These are phyloP conservation scores for Aspergillus tamarii DNA, from an alignment of 2,329 filamentous ascomycete genomes.

Conservation along the genomic window DNA sequence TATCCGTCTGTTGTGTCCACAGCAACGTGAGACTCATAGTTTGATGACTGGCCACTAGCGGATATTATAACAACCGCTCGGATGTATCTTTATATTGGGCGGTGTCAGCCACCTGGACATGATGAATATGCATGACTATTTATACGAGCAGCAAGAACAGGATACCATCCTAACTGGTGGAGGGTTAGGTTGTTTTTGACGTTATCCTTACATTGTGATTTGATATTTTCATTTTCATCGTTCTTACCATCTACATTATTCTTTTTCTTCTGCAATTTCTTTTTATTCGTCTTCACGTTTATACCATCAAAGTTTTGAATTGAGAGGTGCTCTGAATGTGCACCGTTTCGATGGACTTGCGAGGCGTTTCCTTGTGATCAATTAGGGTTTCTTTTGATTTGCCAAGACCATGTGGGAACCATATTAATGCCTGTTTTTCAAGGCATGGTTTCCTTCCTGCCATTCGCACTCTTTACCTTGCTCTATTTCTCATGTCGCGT, in stretches of 20 bases:
- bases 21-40: background rate
- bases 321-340: background rate
- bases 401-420: conserved; percentile 15
- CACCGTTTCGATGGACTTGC: conserved; percentile 6
- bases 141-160: conserved; percentile 27
- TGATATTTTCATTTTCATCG: conserved; percentile 8
- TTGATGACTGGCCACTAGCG: background rate
- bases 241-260: conserved; percentile 13
- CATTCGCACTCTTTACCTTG: conserved; percentile 12
- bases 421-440: conserved; percentile 16
- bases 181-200: conserved; percentile 7
- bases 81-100: background rate
- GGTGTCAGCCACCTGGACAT: conserved; percentile 17
- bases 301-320: conserved; percentile 7
- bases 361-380: conserved; percentile 15
- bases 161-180: conserved; percentile 6
- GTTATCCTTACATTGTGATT: background rate
- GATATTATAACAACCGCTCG: background rate
- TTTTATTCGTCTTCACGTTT: conserved; percentile 1
- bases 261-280: conserved; percentile 6
- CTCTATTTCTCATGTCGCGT: conserved; percentile 14
- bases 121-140: conserved; percentile 26
- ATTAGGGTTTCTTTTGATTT: conserved; percentile 7
- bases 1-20: background rate
- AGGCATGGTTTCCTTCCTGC: conserved; percentile 7